Evolutionary conservation across 352 stramenopile genomes (phyloP).

Genomic region (Pythium aquatile): DNA sequence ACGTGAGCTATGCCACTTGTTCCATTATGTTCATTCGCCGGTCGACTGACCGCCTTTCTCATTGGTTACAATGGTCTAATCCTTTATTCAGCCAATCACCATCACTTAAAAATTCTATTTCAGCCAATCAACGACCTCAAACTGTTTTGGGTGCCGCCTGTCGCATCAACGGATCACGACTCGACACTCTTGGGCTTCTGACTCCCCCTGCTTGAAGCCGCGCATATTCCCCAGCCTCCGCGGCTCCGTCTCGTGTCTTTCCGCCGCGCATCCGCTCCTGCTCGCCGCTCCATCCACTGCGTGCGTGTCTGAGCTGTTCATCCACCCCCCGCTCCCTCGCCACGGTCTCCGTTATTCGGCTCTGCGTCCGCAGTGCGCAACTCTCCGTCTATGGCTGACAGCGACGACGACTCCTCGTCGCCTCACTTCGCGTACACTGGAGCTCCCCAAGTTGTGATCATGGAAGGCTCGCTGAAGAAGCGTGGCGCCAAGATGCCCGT

Average conservation of each 20-base stretch:
- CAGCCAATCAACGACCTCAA: neutral
- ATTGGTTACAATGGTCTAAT: neutral
- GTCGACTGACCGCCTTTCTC: neutral
- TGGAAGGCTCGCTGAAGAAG: slow-evolving; percentile 78
- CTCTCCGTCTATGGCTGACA: slow-evolving; percentile 5
- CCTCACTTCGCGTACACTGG: neutral
- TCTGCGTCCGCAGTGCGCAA: neutral
- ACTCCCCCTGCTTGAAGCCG: slow-evolving; percentile 2
- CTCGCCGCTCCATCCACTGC: neutral
- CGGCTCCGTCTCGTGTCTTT: slow-evolving; percentile 3
- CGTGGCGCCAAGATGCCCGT: slow-evolving; percentile 62
- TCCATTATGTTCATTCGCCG: neutral
- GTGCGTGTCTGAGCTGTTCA: slow-evolving; percentile 5
- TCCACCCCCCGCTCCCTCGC: neutral
- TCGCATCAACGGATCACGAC: slow-evolving; percentile 4
- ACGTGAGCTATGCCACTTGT: neutral
- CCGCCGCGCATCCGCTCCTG: neutral
- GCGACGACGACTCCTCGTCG: slow-evolving; percentile 1
- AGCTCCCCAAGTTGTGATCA: slow-evolving; percentile 28
- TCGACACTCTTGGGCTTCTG: neutral
- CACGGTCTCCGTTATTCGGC: neutral
- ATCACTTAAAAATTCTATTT: neutral
- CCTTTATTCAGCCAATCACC: neutral
- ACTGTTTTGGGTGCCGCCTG: slow-evolving; percentile 1
- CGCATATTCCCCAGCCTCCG: neutral